Evolutionary conservation across 2,329 filamentous ascomycete genomes (phyloP), one percentile per base, ranked within the genome.

Genomic region (Lachnellula subtilissima): DNA sequence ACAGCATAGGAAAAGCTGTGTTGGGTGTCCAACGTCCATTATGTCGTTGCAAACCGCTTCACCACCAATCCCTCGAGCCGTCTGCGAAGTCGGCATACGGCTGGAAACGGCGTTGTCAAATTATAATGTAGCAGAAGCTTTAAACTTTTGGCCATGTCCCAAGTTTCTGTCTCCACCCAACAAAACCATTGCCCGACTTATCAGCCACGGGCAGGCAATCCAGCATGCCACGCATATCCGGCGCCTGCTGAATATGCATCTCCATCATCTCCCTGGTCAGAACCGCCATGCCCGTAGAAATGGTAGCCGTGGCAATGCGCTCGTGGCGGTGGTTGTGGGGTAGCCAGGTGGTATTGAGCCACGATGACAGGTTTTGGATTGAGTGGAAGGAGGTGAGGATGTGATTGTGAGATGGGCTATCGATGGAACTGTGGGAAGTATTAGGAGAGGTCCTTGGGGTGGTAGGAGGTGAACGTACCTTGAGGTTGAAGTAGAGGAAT

Each of bases 81-180:
- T 32, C 9, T 12, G 28, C 42, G 45, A 50, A n/a, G 45, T 42
- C 19, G 51, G 46, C 5, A 28, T 8, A 5, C 32, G 43, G 15
- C 19, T 25, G 42, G 23, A 22, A 15, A 23, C 5, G 19, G 8
- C 12, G 19, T 5, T 11, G 25, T 19, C 60, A 56, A 63, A 65
- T 50, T 64, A 48, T 36, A 54, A 65, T 52, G 55, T 53, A 36
- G 54, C 54, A 52, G 62, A 25, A 23, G 54, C 57, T 50, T 69
- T 62, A 52, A 64, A 52, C 58, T 66, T 65, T n/a, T 28, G 70
- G 68, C 70, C 70, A 72, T 12, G 70, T 73, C 17, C 61, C 57
- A 32, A 68, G 56, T 54, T 72, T 71, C 36, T 61, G 61, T 48
- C 67, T 65, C 54, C 63, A 66, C 7, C 67, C 68, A 19, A 66